Evolutionary conservation across 352 stramenopile species (phyloP), one percentile per base, ranked within the genome.

Genomic region (Pythium apleroticum): DNA sequence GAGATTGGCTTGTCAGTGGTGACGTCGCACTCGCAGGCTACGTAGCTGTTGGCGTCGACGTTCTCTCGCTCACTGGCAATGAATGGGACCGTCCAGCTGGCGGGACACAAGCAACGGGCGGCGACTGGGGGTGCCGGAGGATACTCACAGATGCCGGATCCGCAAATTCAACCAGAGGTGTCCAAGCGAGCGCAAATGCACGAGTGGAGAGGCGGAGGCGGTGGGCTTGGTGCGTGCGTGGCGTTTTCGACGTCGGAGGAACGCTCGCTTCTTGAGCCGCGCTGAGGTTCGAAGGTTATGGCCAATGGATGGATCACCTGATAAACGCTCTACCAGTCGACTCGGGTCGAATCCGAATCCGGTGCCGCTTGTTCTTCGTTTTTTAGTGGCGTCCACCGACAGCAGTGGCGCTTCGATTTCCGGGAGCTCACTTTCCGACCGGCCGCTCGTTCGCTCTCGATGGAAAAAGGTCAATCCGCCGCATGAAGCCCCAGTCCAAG

Each of bases 91-190:
- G 39, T 12, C 46, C 46, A 54, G 46, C 22, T 54, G 46, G 46
- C 24, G 15, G 25, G 22, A 20, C 46, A 17, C 22, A 54, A 54
- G 33, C 46, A 54, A 33, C 43, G 43, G 19, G 43, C 43, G 43
- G 43, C n/a, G 43, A 52, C 43, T 52, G 43, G 43, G 43, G 43
- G 43, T n/a, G 43, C 4, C 4, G 43, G 22, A 25, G 22, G n/a
- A 22, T 22, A 54, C 25, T 24, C 46, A 54, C 22, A 55, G 50
- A 57, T 57, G 50, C 50, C 19, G 14, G 50, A 24, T 33, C 50
- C 56, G 25, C 35, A 64, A 57, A 64, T 64, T 64, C 57, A 64
- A 64, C 57, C 48, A 64, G 57, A 48, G 46, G 39, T 48, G 15
- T 48, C 15, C 39, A 25, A 12, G 39, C 39, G 33, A 6, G 33